phyloP scores from a whole-genome alignment of 2,329 filamentous ascomycete genomes.

The Westerdykella aurantiaca region DNA sequence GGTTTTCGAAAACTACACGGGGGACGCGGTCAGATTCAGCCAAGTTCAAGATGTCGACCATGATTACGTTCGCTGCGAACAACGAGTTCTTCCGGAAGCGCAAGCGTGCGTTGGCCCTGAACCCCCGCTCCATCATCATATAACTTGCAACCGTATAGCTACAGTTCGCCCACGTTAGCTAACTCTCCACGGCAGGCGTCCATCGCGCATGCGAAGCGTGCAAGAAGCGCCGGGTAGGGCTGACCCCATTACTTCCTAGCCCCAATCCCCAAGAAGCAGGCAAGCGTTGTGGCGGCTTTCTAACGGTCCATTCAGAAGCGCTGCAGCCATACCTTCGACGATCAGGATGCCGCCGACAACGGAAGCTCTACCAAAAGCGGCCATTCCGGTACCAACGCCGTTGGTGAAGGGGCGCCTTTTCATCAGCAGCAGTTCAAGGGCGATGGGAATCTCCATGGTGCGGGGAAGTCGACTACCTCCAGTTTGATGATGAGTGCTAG shows the following conservation, averaged over 20 bases:
- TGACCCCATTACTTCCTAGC: not conserved
- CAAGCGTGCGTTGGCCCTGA: slow-evolving; percentile 26
- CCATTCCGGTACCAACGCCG: slow-evolving; percentile 17
- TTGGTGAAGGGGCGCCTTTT: too few species aligned
- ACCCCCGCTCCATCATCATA: too few species aligned
- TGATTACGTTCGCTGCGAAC: slow-evolving; percentile 43
- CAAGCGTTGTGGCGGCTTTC: slow-evolving; percentile 9
- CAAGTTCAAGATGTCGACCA: slow-evolving; percentile 30
- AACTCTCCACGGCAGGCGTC: slow-evolving; percentile 27
- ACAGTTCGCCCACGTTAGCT: slow-evolving; percentile 12
- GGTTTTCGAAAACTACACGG: too few species aligned
- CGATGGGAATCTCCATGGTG: too few species aligned
- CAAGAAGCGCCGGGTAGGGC: slow-evolving; percentile 40
- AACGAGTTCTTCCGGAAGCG: slow-evolving; percentile 42
- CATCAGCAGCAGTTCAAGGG: too few species aligned
- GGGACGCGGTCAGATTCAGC: too few species aligned
- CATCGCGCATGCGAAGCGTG: slow-evolving; percentile 42
- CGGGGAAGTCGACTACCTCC: too few species aligned
- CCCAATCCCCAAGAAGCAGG: too few species aligned
- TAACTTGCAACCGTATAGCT: slow-evolving; percentile 1
- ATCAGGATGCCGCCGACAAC: slow-evolving; percentile 22
- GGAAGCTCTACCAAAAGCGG: slow-evolving; percentile 37
- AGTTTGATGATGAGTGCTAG: not conserved
- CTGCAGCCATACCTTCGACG: slow-evolving; percentile 40
- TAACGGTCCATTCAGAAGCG: slow-evolving; percentile 33